Base-by-base conservation (phyloP, 179 eudicot species). In the Beta macrorhiza region DNA sequence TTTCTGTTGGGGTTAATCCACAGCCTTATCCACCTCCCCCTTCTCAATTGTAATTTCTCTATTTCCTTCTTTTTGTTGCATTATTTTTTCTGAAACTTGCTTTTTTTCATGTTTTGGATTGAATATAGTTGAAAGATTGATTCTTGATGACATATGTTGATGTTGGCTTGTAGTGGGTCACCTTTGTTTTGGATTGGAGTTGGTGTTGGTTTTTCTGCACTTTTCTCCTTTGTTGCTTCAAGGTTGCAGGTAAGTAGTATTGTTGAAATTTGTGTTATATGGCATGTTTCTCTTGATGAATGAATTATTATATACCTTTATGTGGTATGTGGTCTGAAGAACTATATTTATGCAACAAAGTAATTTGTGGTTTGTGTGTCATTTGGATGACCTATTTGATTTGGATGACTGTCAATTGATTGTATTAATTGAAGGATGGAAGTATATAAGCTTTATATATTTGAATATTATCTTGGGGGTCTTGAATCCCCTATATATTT, bases 151-250 rank as follows among this genome's bases (percentile, higher is more conserved):
- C 44, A 42, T 80, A 44, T 44, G 44, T 57, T 57, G 52, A 25
- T 72, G 16, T 74, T 42, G 65, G 14, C 3, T 69, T 83, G 58
- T 70, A 94, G 98, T 67, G 94, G 97, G 69, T 93, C 98, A 57
- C 97, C 97, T 67, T 84, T 91, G 77, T 93, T 94, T 82, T 93
- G 97, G 98, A 88, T 94, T 86, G 98, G 96, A 82, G 93, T 94
- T 90, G 98, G 98, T 83, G 97, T 94, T 85, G 98, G 92, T 29
- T 78, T 90, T 51, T 93, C 97, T 61, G 98, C 93, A 5, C 83
- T 93, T 61, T 93, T 89, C 80, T 89, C 98, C 78, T 89, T 92
- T 93, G 91, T 90, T 80, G 88, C 90, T 72, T 71, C 89, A 17
- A 78, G 89, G 84, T 79, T 88, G 76, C 86, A 93, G 96, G 97